Evolutionary conservation across 495 filamentous ascomycete species (phyloP), one percentile per base, ranked within the genome.

Genomic region (Amphirosellinia nigrospora): DNA sequence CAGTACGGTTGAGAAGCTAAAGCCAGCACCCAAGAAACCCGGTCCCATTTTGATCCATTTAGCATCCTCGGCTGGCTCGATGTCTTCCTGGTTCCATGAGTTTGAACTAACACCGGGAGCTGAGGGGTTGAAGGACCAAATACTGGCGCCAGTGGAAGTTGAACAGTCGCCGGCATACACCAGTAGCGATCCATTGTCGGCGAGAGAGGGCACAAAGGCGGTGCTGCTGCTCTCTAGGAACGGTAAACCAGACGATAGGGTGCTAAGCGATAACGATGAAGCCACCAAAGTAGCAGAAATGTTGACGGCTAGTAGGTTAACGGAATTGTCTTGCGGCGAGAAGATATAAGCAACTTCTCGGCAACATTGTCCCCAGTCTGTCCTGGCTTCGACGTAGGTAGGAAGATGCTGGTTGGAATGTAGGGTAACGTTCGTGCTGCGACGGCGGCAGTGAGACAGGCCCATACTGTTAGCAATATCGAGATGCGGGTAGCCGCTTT

Each of bases 111-210:
- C 68, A 21, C 66, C 65, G 13, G 68, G 43, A 32, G 64, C 70
- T 32, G 71, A 69, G 0, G 73, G 73, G 11, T 77, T 66, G 70
- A 78, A 84, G 8, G 75, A 81, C 81, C 81, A 84, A 28, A 85
- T 73, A 23, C 74, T 71, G 34, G 77, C 75, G 32, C 69, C 66
- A 26, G 79, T 75, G 7, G 83, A 80, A 46, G 78, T 71, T 4
- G 78, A 77, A 76, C 94, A 97, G 64, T 89, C 82, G 7, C 94
- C 94, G 0, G 89, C 79, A 62, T 92, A 89, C 10, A 94, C 87
- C 30, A 86, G 86, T 55, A 97, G 86, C 23, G 86, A 84, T 9
- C 93, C 93, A 71, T 86, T 81, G 46, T 86, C 78, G 50, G 92
- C 87, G 34, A 94, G 82, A 0, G 86, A 82, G 0, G 94, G 87